Base-by-base conservation (phyloP, 176 grass and related monocot genomes). In the Triticum aestivum region DNA sequence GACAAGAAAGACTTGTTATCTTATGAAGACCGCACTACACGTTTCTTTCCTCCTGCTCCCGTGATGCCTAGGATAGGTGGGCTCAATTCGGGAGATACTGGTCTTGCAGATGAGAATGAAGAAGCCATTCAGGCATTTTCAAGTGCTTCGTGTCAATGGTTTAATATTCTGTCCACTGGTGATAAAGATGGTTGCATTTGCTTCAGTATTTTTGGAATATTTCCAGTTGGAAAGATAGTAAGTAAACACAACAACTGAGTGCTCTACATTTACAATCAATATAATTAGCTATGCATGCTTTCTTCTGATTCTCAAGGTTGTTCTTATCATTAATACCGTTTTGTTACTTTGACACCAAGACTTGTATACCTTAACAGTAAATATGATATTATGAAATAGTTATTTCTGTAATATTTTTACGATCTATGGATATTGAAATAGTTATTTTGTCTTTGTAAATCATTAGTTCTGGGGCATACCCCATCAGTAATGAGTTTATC, bases 161-260 rank as follows among this genome's bases (percentile, higher is more conserved):
- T 98, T 96, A 98, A 94, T 78, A 89, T 98, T 59, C 86, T 98
- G 58, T 95, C 90, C 82, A 96, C 91, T 68, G 88, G 96, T 15
- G 93, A 92, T 49, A 87, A 92, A 81, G 93, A 91, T 92, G 96
- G 96, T 21, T 95, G 73, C 87, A 92, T 98, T 89, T 98, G 91
- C 90, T 98, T 98, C 90, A 92, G 88, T 92, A 94, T 98, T 83
- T 98, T 98, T 86, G 96, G 93, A 90, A 98, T 98, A 88, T 96
- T 98, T 81, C 96, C 90, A 61, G 80, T 98, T 78, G 96, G 93
- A 90, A 98, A 92, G 82, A 98, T 98, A 84, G 96, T 98, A 89
- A 98, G 90, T 96, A 79, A 58, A 67, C 56, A 88, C 47, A 30
- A 62, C 20, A 79, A 47, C 69, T 73, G 42, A 75, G 9, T 66